Conservation (phyloP, 768 basidiomycete species). For the Tremella mesenterica region DNA sequence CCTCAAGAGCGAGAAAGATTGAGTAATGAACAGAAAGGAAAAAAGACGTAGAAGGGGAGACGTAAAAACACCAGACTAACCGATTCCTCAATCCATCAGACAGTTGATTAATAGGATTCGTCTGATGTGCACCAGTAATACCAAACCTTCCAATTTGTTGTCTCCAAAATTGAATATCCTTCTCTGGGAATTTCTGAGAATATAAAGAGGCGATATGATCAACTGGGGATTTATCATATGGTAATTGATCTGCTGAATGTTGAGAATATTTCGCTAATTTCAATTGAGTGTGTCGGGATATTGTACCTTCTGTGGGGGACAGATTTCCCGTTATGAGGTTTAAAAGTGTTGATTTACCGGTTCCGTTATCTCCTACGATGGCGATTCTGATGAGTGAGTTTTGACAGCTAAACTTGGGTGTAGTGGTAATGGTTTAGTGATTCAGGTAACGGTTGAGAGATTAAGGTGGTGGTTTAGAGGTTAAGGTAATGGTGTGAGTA, state of each 20-base stretch:
- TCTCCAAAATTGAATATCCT: slow-evolving; percentile 89
- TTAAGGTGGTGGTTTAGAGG: too few relatives aligned
- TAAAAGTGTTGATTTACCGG: slow-evolving; percentile 85
- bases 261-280: slow-evolving; percentile 98
- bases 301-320: slow-evolving; percentile 71
- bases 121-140: slow-evolving; percentile 87
- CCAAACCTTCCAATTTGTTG: slow-evolving; percentile 93
- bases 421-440: too few relatives aligned
- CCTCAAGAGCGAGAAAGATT: too few relatives aligned
- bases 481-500: too few relatives aligned
- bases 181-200: slow-evolving; percentile 77
- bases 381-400: too few relatives aligned
- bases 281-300: slow-evolving; percentile 78
- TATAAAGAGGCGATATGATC: slow-evolving; percentile 88
- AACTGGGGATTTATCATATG: slow-evolving; percentile 79
- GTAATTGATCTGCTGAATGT: slow-evolving; percentile 96
- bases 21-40: too few relatives aligned
- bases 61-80: too few relatives aligned
- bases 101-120: slow-evolving; percentile 81
- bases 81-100: slow-evolving; percentile 95
- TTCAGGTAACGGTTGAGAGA: too few relatives aligned
- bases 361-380: slow-evolving; percentile 92
- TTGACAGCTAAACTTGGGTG: too few relatives aligned
- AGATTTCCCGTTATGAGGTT: slow-evolving; percentile 77
- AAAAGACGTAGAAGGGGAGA: neutral